Conservation (phyloP, 2,329 filamentous ascomycete species). For the Beauveria rudraprayagi region DNA sequence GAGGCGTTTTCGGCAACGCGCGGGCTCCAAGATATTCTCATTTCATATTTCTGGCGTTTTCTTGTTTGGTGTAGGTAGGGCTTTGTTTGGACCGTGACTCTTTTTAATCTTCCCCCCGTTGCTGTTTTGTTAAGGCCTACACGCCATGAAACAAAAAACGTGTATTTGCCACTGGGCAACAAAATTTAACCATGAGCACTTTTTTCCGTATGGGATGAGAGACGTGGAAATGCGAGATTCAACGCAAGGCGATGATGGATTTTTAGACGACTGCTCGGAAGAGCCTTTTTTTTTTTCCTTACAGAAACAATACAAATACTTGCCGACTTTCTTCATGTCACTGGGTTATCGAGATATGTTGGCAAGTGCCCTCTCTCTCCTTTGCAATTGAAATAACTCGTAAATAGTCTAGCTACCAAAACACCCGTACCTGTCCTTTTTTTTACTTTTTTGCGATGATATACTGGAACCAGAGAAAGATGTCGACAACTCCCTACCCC, state of each 20-base stretch:
- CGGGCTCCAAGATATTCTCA: slow-evolving; percentile 3
- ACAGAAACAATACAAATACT: neutral
- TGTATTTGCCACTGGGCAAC: too few species aligned
- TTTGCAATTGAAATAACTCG: neutral
- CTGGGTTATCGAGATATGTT: neutral
- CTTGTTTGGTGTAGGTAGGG: neutral
- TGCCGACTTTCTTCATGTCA: neutral
- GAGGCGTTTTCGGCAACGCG: slow-evolving; percentile 1
- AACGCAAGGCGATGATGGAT: neutral
- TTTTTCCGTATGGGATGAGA: neutral
- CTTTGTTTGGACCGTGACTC: neutral
- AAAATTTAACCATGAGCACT: too few species aligned
- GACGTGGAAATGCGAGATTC: neutral
- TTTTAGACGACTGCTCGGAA: neutral
- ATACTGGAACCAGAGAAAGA: neutral
- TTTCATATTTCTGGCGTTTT: slow-evolving; percentile 16
- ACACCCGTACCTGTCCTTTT: neutral
- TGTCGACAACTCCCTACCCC: neutral
- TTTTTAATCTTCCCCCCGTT: neutral
- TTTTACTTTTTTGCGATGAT: neutral
- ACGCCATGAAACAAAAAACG: too few species aligned
- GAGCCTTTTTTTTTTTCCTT: neutral
- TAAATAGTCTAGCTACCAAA: neutral
- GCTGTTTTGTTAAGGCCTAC: too few species aligned
- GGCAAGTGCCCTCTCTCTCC: neutral